Conservation (phyloP, 2,329 filamentous ascomycete genomes). For the Hypomyces perniciosus region DNA sequence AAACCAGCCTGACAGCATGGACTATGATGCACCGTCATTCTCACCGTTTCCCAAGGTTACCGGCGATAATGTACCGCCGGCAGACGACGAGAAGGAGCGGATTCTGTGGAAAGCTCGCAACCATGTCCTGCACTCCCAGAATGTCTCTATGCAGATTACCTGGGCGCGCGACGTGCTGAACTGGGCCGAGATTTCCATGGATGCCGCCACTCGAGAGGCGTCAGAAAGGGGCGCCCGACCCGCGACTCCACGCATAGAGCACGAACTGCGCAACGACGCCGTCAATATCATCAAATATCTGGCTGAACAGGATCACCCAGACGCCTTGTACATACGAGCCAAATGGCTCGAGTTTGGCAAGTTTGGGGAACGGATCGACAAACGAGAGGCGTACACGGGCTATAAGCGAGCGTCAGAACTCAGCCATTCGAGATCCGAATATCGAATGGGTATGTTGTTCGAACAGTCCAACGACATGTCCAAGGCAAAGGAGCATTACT, state of each 20-base stretch:
- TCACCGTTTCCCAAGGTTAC: slow-evolving; percentile 86
- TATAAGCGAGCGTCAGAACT: slow-evolving; percentile 82
- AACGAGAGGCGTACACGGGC: slow-evolving; percentile 85
- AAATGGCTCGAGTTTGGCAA: slow-evolving; percentile 99
- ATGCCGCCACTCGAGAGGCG: slow-evolving; percentile 64
- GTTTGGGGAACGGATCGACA: slow-evolving; percentile 84
- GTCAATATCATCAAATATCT: slow-evolving; percentile 89
- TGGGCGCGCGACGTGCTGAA: slow-evolving; percentile 92
- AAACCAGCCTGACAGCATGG: slow-evolving; percentile 36
- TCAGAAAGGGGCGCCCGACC: slow-evolving; percentile 47
- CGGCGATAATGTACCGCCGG: slow-evolving; percentile 84
- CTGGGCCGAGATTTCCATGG: slow-evolving; percentile 78
- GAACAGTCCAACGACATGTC: slow-evolving; percentile 89
- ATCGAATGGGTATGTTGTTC: slow-evolving; percentile 97
- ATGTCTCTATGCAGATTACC: slow-evolving; percentile 91
- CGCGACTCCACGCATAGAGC: slow-evolving; percentile 78
- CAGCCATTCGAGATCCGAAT: slow-evolving; percentile 84
- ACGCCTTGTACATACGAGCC: slow-evolving; percentile 86
- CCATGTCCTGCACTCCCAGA: slow-evolving; percentile 83
- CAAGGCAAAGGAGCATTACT: slow-evolving; percentile 88
- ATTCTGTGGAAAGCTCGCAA: slow-evolving; percentile 79
- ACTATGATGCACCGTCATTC: slow-evolving; percentile 65
- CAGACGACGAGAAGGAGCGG: slow-evolving; percentile 88
- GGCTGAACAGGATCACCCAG: slow-evolving; percentile 84
- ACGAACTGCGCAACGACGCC: slow-evolving; percentile 80